phyloP scores from a whole-genome alignment of 2,329 filamentous ascomycete genomes.

The Lasiodiplodia citricola region DNA sequence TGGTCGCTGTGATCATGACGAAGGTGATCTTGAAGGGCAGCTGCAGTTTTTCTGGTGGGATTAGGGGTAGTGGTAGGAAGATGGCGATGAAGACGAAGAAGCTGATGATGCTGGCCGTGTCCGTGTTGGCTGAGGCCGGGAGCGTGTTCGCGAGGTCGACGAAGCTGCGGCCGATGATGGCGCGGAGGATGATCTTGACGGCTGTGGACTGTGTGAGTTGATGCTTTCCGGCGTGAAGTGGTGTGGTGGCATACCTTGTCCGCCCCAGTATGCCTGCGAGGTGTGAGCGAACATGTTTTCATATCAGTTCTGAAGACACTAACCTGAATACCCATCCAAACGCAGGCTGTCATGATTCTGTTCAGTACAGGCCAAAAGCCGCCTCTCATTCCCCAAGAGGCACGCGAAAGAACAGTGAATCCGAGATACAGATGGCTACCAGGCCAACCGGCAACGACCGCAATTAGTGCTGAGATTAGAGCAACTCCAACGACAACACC shows the following conservation, averaged over 20 bases:
- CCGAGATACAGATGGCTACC: slow-evolving; percentile 42
- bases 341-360: slow-evolving; percentile 32
- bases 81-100: slow-evolving; percentile 44
- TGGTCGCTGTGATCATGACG: slow-evolving; percentile 47
- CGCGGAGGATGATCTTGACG: slow-evolving; percentile 26
- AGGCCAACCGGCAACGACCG: slow-evolving; percentile 43
- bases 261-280: slow-evolving; percentile 24
- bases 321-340: slow-evolving; percentile 33
- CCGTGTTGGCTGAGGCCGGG: slow-evolving; percentile 39
- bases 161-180: slow-evolving; percentile 19
- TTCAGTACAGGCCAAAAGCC: slow-evolving; percentile 34
- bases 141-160: slow-evolving; percentile 38
- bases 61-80: slow-evolving; percentile 52
- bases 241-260: slow-evolving; percentile 10
- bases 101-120: slow-evolving; percentile 42
- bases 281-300: neutral
- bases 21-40: slow-evolving; percentile 52
- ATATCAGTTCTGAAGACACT: neutral
- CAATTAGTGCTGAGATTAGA: slow-evolving; percentile 40
- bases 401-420: slow-evolving; percentile 40
- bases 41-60: slow-evolving; percentile 55
- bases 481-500: slow-evolving; percentile 41
- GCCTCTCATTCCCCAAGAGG: slow-evolving; percentile 32
- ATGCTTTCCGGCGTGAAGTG: neutral
- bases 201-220: neutral